These are phyloP conservation scores for Sarocladium brachiariae DNA, from an alignment of 2,329 filamentous ascomycete genomes.

Conservation along the genomic window DNA sequence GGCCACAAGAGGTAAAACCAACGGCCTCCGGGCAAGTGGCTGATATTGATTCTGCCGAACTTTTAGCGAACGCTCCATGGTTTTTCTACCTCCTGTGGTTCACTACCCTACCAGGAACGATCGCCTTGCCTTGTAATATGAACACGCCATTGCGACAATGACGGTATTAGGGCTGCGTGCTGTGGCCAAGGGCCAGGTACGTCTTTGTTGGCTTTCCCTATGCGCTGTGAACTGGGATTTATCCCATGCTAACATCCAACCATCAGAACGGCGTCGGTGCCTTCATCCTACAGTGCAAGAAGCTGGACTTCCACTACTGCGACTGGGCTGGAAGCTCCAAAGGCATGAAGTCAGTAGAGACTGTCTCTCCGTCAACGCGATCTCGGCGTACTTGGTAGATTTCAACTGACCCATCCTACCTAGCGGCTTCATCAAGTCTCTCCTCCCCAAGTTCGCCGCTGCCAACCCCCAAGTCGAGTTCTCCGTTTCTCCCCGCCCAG, in stretches of 20 bases:
- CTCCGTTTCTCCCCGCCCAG: constrained; percentile 81
- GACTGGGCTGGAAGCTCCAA: constrained; percentile 89
- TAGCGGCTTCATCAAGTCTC: constrained; percentile 74
- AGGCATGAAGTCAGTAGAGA: constrained; percentile 75
- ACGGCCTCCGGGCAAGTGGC: not conserved
- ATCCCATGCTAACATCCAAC: not conserved
- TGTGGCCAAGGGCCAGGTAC: constrained; percentile 48
- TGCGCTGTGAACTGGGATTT: not conserved
- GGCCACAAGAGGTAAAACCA: no score
- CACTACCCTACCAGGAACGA: no score
- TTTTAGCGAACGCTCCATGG: constrained; percentile 5
- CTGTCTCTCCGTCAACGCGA: not conserved
- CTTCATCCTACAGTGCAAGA: constrained; percentile 96
- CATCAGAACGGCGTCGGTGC: constrained; percentile 87
- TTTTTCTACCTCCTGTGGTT: constrained; percentile 8
- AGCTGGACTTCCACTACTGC: constrained; percentile 93
- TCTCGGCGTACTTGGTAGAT: not conserved
- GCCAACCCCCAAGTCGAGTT: constrained; percentile 87
- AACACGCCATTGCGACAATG: constrained; percentile 32
- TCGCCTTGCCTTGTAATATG: not conserved
- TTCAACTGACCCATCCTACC: constrained; percentile 18
- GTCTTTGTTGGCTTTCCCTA: not conserved
- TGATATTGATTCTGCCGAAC: constrained; percentile 7
- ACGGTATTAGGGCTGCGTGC: constrained; percentile 47
- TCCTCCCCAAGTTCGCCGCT: constrained; percentile 70